These are phyloP conservation scores for Rhodotorula sp. DNA, from an alignment of 1,284 basidiomycete species.

Conservation along the genomic window DNA sequence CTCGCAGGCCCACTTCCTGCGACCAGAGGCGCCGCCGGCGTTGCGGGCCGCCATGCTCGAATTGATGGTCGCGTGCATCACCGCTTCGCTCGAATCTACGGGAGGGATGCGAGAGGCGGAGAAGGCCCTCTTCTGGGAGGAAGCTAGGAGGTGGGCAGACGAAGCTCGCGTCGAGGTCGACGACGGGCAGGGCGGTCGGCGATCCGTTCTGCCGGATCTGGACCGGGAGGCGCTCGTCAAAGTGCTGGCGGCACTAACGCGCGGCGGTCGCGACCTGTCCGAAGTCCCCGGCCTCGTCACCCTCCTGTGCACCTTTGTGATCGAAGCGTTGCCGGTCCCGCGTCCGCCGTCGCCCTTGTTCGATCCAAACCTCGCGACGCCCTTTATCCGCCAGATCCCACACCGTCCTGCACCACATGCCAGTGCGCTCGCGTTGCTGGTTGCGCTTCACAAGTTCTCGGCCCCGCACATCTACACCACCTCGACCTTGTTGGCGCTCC, in stretches of 20 bases:
- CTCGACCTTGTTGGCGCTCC: slow-evolving; percentile 36
- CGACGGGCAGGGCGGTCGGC: slow-evolving; percentile 28
- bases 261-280: slow-evolving; percentile 42
- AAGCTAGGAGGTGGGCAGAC: slow-evolving; percentile 37
- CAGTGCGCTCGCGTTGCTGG: slow-evolving; percentile 40
- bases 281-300: slow-evolving; percentile 43
- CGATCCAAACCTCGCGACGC: slow-evolving; percentile 41
- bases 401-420: slow-evolving; percentile 30
- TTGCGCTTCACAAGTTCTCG: slow-evolving; percentile 44
- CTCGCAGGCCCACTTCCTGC: slow-evolving; percentile 34
- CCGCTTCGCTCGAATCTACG: slow-evolving; percentile 34
- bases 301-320: slow-evolving; percentile 42
- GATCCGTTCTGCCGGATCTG: slow-evolving; percentile 24
- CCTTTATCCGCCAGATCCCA: slow-evolving; percentile 39
- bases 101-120: slow-evolving; percentile 39
- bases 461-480: slow-evolving; percentile 40
- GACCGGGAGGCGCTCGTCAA: slow-evolving; percentile 42
- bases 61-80: slow-evolving; percentile 35
- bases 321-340: slow-evolving; percentile 32
- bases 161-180: slow-evolving; percentile 36
- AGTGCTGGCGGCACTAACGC: slow-evolving; percentile 37
- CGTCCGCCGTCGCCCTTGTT: slow-evolving; percentile 40
- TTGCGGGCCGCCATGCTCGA: slow-evolving; percentile 31
- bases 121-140: slow-evolving; percentile 42
- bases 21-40: slow-evolving; percentile 8